Base-by-base conservation (phyloP, 768 basidiomycete species). In the Suillus tomentosus region DNA sequence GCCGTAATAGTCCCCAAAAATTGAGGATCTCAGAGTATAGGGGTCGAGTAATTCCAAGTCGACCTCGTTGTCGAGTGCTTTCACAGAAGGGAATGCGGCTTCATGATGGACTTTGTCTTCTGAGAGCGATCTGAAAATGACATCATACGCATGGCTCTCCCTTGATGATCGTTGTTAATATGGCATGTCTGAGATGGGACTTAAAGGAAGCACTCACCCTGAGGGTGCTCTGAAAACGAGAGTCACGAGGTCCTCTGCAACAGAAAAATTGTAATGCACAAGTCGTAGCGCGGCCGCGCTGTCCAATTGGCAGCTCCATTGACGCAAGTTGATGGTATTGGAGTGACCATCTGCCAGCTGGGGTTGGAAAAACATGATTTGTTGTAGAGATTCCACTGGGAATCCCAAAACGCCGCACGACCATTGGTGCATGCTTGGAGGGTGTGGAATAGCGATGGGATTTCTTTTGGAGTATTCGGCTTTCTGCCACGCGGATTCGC, bases 51-150 rank as follows among this genome's bases (percentile, higher is more conserved):
- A 36, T 6, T 55, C 24, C 48, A 50, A 50, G 14, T 24, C 13
- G 14, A 24, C 24, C 48, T 50, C 22, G 13, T 50, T 50, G 4
- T 24, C 24, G 3, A 24, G 48, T 50, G 48, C 48, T 50, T 24
- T 50, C 48, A 50, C 48, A 3, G 24, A 22, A 6, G 48, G 1
- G 48, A 15, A 36, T 36, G 40, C 72, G 71, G 65, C 57, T 72
- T 54, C 63, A 62, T 60, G 63, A 63, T 56, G 67, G 64, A 19
- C 13, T 47, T 47, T 24, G n/a, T 48, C 47, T 5, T 48, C n/a
- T 48, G 47, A 48, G 10, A 48, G 47, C 2, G 47, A 48, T 22
- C 11, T 48, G n/a, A 48, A 48, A 22, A 48, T 48, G n/a, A 48
- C 15, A 22, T 48, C 47, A 22, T 22, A 48, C 3, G 47, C 47